Evolutionary conservation across 306 rosid genomes (phyloP), one percentile per base, ranked within the genome.

Genomic region (Biancaea sappan): DNA sequence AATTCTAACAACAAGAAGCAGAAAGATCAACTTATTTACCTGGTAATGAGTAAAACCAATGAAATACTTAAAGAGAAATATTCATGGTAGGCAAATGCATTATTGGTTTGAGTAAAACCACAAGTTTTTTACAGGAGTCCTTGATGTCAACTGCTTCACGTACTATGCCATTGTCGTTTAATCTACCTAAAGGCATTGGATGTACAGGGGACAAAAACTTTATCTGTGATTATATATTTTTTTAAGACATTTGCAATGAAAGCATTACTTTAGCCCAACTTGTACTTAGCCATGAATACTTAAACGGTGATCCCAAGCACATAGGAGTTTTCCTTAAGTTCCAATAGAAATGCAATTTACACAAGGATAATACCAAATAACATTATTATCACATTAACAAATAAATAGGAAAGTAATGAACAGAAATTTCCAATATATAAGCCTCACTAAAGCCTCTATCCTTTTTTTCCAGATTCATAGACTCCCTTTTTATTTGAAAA

Each of bases 381-480:
- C 25, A n/a, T 72, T 44, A 56, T 34, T 65, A 73, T n/a, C n/a
- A n/a, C 31, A 73, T 37, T 47, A 66, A 57, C 38, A 79, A 65
- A 25, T 24, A n/a, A 53, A 71, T 15, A 47, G 25, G 50, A 58
- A 66, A 7, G 50, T 48, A 48, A 37, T 21, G 41, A 29, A 37
- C 25, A 74, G 46, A 80, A 46, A 60, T 59, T 66, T 57, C 57
- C 65, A 25, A 24, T 54, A 54, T 46, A 26, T 26, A 8, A 11
- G 19, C 38, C 24, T 37, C 31, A 34, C 31, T 58, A 76, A 54
- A 54, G 48, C 58, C 66, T 76, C 32, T 22, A 10, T 1, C 13
- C 0, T 74, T 80, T 53, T n/a, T n/a, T n/a, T n/a, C n/a, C 51
- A 68, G 34, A 68, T 40, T 51, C 63, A 74, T 31, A 31, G 66